Evolutionary conservation across 208 protist species (phyloP), one percentile per base, ranked within the genome.

Genomic region (Leishmania amazonensis): DNA sequence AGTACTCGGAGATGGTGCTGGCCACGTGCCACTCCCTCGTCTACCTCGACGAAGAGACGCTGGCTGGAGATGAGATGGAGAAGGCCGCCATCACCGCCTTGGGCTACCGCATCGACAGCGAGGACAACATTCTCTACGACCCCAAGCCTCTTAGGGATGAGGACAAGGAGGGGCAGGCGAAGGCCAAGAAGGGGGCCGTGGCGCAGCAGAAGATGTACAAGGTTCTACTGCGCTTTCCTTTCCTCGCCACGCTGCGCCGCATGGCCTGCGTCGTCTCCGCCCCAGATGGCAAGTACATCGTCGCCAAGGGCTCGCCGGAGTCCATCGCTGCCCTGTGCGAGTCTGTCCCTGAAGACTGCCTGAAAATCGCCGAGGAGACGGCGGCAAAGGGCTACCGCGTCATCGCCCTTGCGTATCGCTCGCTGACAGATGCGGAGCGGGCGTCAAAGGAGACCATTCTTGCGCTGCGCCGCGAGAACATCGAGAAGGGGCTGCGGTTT

Each of bases 31-130:
- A 97, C 83, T 95, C 92, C 5, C 86, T 98, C n/a, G 92, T 99
- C 24, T 91, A 86, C 74, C 79, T 99, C 1, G 92, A 98, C 42
- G 93, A 96, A 54, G 81, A 95, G 77, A 93, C 96, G 45, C 78
- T 97, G 21, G 93, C 98, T 5, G 99, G 99, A 42, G 99, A 99
- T 83, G 97, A 99, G 79, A 98, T 99, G 96, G 99, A 99, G 87
- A 95, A 98, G 86, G 98, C 97, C 9, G 91, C 95, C 31, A 85
- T 99, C 6, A 88, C 91, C 49, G 95, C 94, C 8, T 81, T 99
- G 21, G 95, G 97, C 68, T 99, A 98, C 90, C 85, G 86, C 73
- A 83, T 97, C 54, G 88, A 92, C 62, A 60, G 83, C 35, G 86
- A 96, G 40, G 93, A 95, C 81, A 92, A 85, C 65, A 89, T 97